A percentile compares a stretch with the other conserved stretches of the same genome.
Evolutionary conservation across 148 eudicot species (phyloP).

Genomic region (Amaranthus hypochondriacus): DNA sequence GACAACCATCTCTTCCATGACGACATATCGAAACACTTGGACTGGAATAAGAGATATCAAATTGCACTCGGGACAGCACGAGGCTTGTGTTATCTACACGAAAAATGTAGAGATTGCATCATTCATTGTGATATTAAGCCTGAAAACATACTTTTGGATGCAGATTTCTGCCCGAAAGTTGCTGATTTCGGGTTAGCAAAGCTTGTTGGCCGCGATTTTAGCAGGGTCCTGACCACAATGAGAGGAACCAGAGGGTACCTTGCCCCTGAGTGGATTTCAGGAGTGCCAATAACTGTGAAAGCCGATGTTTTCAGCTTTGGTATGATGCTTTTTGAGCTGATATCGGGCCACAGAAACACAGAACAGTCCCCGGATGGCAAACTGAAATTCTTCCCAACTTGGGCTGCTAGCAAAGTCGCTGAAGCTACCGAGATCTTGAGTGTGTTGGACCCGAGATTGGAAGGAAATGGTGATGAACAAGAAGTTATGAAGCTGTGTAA

Average conservation of each 20-base stretch:
- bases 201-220: conserved; percentile 59
- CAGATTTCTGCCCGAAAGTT: conserved; percentile 45
- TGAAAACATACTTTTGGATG: conserved; percentile 53
- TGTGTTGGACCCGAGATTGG: conserved; percentile 44
- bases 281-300: conserved; percentile 56
- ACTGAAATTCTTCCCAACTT: conserved; percentile 45
- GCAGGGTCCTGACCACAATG: conserved; percentile 61
- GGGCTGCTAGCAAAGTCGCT: conserved; percentile 38
- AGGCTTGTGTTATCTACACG: conserved; percentile 46
- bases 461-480: conserved; percentile 33
- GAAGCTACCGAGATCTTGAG: conserved; percentile 43
- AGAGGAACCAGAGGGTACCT: conserved; percentile 67
- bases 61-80: conserved; percentile 45
- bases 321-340: conserved; percentile 56
- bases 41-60: conserved; percentile 47
- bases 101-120: conserved; percentile 55
- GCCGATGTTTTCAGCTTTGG: conserved; percentile 68
- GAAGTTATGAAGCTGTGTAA: conserved; percentile 46
- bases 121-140: conserved; percentile 76
- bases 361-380: conserved; percentile 38
- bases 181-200: conserved; percentile 69
- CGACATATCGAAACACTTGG: conserved; percentile 22
- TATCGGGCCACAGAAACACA: conserved; percentile 51
- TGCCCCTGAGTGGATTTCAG: conserved; percentile 73
- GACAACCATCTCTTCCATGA: conserved; percentile 40